Evolutionary conservation across 257 asterid species (phyloP).

Genomic region (Plantago elongata): DNA sequence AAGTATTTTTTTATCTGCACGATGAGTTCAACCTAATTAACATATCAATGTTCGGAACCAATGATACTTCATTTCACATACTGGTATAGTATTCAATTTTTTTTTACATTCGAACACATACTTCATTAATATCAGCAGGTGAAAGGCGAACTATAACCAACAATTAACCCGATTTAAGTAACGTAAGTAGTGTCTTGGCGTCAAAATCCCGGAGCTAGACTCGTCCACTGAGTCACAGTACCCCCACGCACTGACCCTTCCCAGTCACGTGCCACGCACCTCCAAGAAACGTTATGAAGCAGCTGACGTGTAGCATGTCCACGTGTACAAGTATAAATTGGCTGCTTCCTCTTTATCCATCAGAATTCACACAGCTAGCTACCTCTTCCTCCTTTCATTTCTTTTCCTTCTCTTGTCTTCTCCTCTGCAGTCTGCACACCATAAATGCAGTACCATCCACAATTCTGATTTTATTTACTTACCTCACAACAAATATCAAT

Average conservation of each 20-base stretch:
- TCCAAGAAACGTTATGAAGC: constrained; percentile 26
- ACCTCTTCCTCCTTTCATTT: constrained; percentile 3
- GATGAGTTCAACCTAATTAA: too few species aligned
- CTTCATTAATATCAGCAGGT: too few species aligned
- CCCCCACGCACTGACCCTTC: constrained; percentile 41
- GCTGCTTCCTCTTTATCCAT: constrained; percentile 57
- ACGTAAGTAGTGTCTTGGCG: too few species aligned
- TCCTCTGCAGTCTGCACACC: neutral
- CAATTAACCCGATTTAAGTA: too few species aligned
- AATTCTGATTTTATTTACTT: too few species aligned
- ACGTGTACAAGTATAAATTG: constrained; percentile 63
- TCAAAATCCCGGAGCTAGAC: neutral
- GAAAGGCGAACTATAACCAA: too few species aligned
- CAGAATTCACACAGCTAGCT: constrained; percentile 10
- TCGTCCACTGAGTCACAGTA: neutral
- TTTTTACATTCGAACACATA: too few species aligned
- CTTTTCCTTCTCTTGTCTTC: constrained; percentile 19
- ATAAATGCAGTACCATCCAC: neutral
- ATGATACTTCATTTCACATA: too few species aligned
- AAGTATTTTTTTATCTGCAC: too few species aligned
- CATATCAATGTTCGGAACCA: too few species aligned
- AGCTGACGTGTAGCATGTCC: constrained; percentile 62
- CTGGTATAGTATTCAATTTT: too few species aligned
- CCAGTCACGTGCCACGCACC: constrained; percentile 52
- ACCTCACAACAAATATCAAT: neutral